Conservation (phyloP, 2,329 filamentous ascomycete species). For the Arachnomyces sp. region DNA sequence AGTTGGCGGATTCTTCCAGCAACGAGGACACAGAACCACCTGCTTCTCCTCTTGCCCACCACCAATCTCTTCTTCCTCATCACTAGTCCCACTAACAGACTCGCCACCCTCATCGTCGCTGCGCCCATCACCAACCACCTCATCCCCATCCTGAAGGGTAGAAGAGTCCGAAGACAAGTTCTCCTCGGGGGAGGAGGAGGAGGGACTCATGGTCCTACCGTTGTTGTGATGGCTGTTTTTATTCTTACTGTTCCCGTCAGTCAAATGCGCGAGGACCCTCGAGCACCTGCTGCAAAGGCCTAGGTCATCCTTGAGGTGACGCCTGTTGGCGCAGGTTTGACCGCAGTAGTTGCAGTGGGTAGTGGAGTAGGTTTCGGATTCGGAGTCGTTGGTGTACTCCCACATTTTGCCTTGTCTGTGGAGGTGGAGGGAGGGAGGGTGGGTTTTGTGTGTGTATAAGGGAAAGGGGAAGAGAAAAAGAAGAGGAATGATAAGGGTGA, state of each 20-base stretch:
- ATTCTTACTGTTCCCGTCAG: no score
- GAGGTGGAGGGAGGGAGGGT: not conserved
- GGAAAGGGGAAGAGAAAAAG: not conserved
- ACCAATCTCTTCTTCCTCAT: slow-evolving; percentile 4
- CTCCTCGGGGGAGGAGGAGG: no score
- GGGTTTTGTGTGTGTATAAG: not conserved
- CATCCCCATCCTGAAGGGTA: no score
- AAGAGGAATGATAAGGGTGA: not conserved
- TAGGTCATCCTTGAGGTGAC: no score
- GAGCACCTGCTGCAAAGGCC: no score
- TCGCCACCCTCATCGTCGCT: slow-evolving; percentile 1
- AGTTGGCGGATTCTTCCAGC: slow-evolving; percentile 14
- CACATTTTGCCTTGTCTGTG: slow-evolving; percentile 5
- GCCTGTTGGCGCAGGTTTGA: no score
- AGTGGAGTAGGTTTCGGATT: not conserved
- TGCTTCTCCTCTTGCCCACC: not conserved
- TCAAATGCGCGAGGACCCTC: no score
- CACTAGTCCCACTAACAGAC: slow-evolving; percentile 1
- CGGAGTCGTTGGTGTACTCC: not conserved
- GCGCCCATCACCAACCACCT: no score
- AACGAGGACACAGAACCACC: slow-evolving; percentile 14
- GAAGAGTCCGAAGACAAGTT: no score
- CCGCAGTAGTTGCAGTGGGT: no score
- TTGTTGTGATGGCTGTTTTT: no score
- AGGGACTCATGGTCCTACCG: no score